These are phyloP conservation scores for Myochromella boudieri DNA, from an alignment of 768 basidiomycete genomes.

Conservation along the genomic window DNA sequence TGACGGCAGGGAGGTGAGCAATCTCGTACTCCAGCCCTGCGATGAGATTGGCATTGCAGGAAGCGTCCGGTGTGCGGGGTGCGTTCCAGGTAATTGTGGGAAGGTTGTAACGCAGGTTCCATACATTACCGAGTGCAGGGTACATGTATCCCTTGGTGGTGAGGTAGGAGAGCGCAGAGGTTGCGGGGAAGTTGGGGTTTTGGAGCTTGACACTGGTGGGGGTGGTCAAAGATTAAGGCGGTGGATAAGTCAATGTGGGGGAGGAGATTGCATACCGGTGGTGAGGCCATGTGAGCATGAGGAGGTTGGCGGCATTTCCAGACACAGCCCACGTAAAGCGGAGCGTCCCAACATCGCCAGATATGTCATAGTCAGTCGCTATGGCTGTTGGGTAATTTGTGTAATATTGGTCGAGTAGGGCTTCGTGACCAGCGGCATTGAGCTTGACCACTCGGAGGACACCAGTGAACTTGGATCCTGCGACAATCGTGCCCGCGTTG, in stretches of 20 bases:
- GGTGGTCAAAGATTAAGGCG: too few relatives aligned
- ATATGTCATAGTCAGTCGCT: slow-evolving; percentile 27
- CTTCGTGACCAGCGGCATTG: slow-evolving; percentile 23
- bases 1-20: slow-evolving; percentile 43
- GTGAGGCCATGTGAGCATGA: slow-evolving; percentile 35
- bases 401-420: slow-evolving; percentile 28
- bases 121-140: slow-evolving; percentile 29
- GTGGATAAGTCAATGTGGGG: neutral
- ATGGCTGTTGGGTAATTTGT: slow-evolving; percentile 31
- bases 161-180: slow-evolving; percentile 27
- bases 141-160: slow-evolving; percentile 35
- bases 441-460: slow-evolving; percentile 29
- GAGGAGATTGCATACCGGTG: slow-evolving; percentile 23
- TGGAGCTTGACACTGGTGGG: slow-evolving; percentile 19
- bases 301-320: slow-evolving; percentile 26
- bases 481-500: slow-evolving; percentile 21
- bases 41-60: slow-evolving; percentile 26
- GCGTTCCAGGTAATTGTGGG: slow-evolving; percentile 33
- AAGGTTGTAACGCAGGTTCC: slow-evolving; percentile 28
- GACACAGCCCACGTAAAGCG: slow-evolving; percentile 30
- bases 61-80: slow-evolving; percentile 29
- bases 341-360: slow-evolving; percentile 27
- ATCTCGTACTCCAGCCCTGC: slow-evolving; percentile 46
- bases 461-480: slow-evolving; percentile 24
- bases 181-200: slow-evolving; percentile 24